Base-by-base conservation (phyloP, 306 rosid species). In the Hylodesmum podocarpum region DNA sequence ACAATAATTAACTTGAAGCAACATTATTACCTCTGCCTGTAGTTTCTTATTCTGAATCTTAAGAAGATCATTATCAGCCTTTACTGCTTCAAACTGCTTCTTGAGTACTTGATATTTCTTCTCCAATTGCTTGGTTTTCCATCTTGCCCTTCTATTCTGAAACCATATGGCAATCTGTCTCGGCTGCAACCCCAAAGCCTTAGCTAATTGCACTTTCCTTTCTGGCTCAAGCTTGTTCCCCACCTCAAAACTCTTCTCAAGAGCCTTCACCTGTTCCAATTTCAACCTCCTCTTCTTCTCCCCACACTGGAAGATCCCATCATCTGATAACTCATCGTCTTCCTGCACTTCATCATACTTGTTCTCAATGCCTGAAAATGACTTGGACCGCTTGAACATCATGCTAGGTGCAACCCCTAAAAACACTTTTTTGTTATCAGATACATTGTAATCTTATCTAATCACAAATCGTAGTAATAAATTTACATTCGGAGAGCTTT, bases 181-280 rank as follows among this genome's bases (percentile, higher is more conserved):
- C 3, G 96, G 98, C 58, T 91, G 95, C 72, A 93, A 65, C 10
- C 91, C 91, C 51, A 93, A 55, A 3, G 91, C 89, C 84, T 86
- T 93, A 3, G 98, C 93, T 2, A 93, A 85, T 41, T 91, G 91
- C 79, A 88, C 37, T 76, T 93, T 93, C 66, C 98, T 88, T 77
- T 93, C 96, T 0, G 95, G 91, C 77, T 93, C 96, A 12, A 93
- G 91, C 87, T 93, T 93, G 82, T 93, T 93, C 21, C 95, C 96
- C 44, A 88, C 15, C 84, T 93, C 98, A 66, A 93, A 93, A 77
- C 98, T 91, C 89, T 86, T 93, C 88, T 93, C 98, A 43, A 93
- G 90, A 0, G 90, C 91, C 82, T 89, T 93, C 43, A 93, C 96
- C 66, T 93, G 98, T 61, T 93, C 95, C 64, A 91, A 50, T 46